These are phyloP conservation scores for Nicotiana otophora DNA, from an alignment of 257 asterid species.

Conservation along the genomic window DNA sequence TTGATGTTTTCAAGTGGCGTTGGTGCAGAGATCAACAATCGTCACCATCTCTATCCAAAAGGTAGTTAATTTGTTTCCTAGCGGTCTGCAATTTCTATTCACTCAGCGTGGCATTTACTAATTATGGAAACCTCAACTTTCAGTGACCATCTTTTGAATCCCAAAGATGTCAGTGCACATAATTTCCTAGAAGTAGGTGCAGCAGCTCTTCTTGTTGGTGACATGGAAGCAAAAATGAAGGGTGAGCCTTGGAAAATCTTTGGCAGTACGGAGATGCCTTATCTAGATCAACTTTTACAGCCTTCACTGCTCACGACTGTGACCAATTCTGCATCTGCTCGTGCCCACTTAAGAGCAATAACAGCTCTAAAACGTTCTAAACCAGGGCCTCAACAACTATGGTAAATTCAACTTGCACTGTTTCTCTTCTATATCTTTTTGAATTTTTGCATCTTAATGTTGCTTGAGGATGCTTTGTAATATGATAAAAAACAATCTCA, in stretches of 20 bases:
- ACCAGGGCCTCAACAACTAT: constrained; percentile 71
- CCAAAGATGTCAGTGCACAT: constrained; percentile 63
- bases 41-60: constrained; percentile 61
- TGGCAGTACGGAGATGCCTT: constrained; percentile 93
- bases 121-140: constrained; percentile 28
- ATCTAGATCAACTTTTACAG: constrained; percentile 91
- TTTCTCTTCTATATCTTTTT: background rate
- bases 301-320: constrained; percentile 94
- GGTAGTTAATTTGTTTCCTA: constrained; percentile 47
- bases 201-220: constrained; percentile 98
- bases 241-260: constrained; percentile 80
- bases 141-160: constrained; percentile 77
- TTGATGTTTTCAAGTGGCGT: constrained; percentile 92
- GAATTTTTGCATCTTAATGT: background rate
- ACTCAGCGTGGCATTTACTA: constrained; percentile 13
- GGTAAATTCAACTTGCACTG: constrained; percentile 34
- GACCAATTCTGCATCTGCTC: constrained; percentile 90
- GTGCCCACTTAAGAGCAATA: constrained; percentile 92
- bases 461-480: background rate
- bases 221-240: constrained; percentile 92
- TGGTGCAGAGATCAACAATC: constrained; percentile 88
- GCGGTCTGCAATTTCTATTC: constrained; percentile 14
- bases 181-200: constrained; percentile 97
- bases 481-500: background rate
- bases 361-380: constrained; percentile 88